Base-by-base conservation (phyloP, 2,329 filamentous ascomycete genomes). In the Exophiala spinifera region DNA sequence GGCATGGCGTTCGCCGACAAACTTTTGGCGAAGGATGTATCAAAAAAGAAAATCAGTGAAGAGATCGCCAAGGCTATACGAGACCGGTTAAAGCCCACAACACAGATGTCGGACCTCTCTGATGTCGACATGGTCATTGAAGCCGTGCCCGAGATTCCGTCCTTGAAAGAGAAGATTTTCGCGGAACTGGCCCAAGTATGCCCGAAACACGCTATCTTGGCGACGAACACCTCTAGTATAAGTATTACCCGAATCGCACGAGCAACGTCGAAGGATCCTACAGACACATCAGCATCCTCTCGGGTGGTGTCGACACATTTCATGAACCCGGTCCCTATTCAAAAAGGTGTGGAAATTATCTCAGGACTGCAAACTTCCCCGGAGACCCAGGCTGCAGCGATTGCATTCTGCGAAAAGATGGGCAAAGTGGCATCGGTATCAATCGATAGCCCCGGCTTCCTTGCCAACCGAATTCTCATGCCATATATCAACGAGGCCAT, bases 401-500 rank as follows among this genome's bases (percentile, higher is more conserved):
- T 97, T 10, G 86, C 82, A 4, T 92, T 99, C 69, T 92, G 92
- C 73, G 84, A 87, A 74, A 84, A 84, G 56, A 95, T 99, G 89
- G 92, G 91, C 66, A 99, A 99, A 76, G 80, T 97, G 49, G 77
- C 91, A 0, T 95, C 91, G 3, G 82, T 88, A 25, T 95, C 90
- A 13, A 88, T 89, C 14, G 94, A 99, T 72, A 84, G 88, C 0
- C 94, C 94, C 0, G 94, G 94, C 1, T 99, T 99, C 77, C 78
- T 99, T 20, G 94, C 94, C 28, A 99, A 99, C 72, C 82, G 94
- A 8, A 99, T 99, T 58, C 76, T 99, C 56, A 99, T 99, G 94
- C 94, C 94, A 0, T 99, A 99, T 70, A 96, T 99, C 77, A 99
- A 99, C 70, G 94, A 99, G 75, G 94, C 95, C 7, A 80, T 99